A percentile compares a stretch with the other conserved stretches of the same genome.
phyloP scores from a whole-genome alignment of 352 stramenopile genomes.

The Pythium pectinolyticum region DNA sequence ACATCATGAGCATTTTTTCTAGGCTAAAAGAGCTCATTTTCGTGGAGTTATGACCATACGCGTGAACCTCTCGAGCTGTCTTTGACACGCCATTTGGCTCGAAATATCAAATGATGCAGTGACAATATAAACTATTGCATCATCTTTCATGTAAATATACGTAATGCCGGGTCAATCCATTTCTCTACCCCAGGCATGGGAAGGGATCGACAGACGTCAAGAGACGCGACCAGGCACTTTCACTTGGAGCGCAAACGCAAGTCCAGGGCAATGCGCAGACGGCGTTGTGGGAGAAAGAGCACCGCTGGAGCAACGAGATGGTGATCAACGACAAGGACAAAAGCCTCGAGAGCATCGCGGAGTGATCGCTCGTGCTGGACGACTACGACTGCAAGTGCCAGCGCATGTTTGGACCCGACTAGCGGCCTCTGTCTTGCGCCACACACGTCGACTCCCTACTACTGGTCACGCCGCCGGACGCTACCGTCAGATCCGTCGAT shows the following conservation, averaged over 20 bases:
- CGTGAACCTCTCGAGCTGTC: too few species aligned
- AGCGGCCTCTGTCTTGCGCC: constrained; percentile 31
- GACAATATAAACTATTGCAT: too few species aligned
- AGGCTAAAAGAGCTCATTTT: too few species aligned
- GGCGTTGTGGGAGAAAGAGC: constrained; percentile 32
- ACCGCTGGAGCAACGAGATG: constrained; percentile 84
- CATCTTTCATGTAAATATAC: too few species aligned
- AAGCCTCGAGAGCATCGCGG: constrained; percentile 53
- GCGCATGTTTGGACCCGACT: constrained; percentile 55
- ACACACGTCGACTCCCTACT: constrained; percentile 58
- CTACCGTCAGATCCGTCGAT: constrained; percentile 65
- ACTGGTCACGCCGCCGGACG: constrained; percentile 52
- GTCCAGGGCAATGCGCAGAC: not conserved
- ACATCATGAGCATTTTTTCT: too few species aligned
- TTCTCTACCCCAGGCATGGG: too few species aligned
- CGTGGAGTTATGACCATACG: too few species aligned
- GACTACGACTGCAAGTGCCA: constrained; percentile 79
- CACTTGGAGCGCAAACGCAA: not conserved
- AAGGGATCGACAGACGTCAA: too few species aligned
- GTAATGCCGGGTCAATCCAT: too few species aligned
- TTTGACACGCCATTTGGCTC: too few species aligned
- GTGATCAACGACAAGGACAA: constrained; percentile 73
- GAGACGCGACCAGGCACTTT: too few species aligned
- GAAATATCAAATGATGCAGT: too few species aligned
- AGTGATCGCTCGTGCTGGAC: constrained; percentile 64